Percentiles rank a stretch among this genome's conserved stretches.
Evolutionary conservation across 2,329 filamentous ascomycete species (phyloP).

Genomic region (Alternaria sp.): DNA sequence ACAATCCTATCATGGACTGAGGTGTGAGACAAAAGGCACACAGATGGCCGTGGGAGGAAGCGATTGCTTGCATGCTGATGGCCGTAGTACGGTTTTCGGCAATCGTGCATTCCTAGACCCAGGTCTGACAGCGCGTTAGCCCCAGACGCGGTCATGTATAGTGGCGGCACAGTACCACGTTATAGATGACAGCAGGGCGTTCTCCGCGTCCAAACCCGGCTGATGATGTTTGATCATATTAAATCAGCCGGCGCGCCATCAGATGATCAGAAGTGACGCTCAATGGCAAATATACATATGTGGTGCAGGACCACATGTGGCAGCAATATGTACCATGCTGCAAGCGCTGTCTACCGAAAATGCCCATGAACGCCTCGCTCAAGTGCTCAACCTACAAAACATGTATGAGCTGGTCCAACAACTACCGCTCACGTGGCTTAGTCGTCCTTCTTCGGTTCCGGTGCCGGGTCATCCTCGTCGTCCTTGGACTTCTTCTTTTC

Average conservation of each 20-base stretch:
- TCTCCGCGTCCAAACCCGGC: neutral
- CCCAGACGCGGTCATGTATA: neutral
- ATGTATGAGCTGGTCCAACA: neutral
- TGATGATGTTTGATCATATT: neutral
- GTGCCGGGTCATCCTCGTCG: slow-evolving; percentile 32
- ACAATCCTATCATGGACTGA: neutral
- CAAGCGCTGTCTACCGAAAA: neutral
- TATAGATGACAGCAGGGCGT: neutral
- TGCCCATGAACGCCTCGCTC: slow-evolving; percentile 11
- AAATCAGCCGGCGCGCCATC: neutral
- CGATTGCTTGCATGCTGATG: slow-evolving; percentile 9
- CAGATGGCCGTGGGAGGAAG: neutral
- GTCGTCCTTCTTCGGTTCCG: neutral
- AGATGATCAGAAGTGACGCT: neutral
- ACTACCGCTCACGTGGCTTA: neutral
- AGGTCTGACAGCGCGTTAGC: neutral
- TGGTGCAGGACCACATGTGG: neutral
- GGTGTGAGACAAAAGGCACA: slow-evolving; percentile 1
- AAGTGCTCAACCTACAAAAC: slow-evolving; percentile 1
- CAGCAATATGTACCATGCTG: slow-evolving; percentile 1
- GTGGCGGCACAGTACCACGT: neutral
- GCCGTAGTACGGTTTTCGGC: slow-evolving; percentile 1
- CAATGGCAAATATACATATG: neutral
- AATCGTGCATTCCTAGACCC: slow-evolving; percentile 4
- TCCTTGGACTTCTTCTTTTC: slow-evolving; percentile 47